Conservation (phyloP, 169 alveolate genomes). For the Babesia ovis region DNA sequence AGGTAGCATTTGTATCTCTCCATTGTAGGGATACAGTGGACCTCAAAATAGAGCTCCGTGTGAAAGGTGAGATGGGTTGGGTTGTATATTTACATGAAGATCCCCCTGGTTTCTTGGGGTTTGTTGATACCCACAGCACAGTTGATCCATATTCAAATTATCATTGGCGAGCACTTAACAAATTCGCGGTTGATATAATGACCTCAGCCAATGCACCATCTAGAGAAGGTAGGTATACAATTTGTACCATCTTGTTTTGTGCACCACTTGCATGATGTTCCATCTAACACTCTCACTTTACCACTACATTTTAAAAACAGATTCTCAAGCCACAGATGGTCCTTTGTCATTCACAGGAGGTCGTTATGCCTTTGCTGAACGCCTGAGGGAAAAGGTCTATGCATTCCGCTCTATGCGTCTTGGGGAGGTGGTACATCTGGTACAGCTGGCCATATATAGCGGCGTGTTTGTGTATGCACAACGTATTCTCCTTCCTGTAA, state of each 20-base stretch:
- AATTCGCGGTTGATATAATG: conserved; percentile 75
- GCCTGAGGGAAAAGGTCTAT: conserved; percentile 66
- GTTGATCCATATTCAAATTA: conserved; percentile 67
- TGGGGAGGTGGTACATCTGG: conserved; percentile 79
- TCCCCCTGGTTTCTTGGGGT: conserved; percentile 68
- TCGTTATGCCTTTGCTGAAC: conserved; percentile 78
- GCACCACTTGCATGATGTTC: not conserved
- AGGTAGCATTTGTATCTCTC: conserved; percentile 74
- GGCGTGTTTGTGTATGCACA: conserved; percentile 79
- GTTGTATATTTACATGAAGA: conserved; percentile 71
- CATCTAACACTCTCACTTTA: not conserved
- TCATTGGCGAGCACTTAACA: conserved; percentile 72
- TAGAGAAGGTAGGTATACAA: conserved; percentile 1
- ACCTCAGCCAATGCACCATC: conserved; percentile 13
- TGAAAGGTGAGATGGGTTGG: conserved; percentile 81
- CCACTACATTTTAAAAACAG: not conserved
- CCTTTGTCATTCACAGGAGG: conserved; percentile 70
- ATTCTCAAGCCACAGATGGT: conserved; percentile 26
- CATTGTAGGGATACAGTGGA: conserved; percentile 67
- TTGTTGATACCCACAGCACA: conserved; percentile 76
- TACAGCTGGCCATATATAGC: conserved; percentile 76
- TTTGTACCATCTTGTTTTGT: too few species aligned
- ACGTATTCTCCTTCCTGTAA: conserved; percentile 74
- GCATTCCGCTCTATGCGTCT: conserved; percentile 73
- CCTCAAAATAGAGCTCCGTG: conserved; percentile 72